Evolutionary conservation across 352 stramenopile genomes (phyloP), one percentile per base, ranked within the genome.

Genomic region (Phytophthora constricta): DNA sequence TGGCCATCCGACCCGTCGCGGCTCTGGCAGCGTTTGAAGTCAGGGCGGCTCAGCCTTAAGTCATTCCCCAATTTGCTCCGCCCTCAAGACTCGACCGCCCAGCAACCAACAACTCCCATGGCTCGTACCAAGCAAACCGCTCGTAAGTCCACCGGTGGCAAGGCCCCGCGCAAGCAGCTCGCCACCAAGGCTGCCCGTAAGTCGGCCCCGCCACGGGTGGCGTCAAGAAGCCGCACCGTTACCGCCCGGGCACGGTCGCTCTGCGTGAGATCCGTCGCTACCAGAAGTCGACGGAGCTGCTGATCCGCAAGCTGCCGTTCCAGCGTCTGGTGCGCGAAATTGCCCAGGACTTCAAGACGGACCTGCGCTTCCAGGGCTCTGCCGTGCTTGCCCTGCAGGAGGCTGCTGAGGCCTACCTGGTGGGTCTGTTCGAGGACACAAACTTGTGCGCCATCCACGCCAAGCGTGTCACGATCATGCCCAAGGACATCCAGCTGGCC

Each of bases 201-300:
- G 88, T 95, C 81, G 52, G 93, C 94, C 11, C 94, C 31, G 86
- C 91, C 43, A 93, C 85, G 1, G 94, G 93, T 64, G 94, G 93
- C 70, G 91, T 98, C 8, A 98, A 98, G 92, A 98, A 98, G 85
- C 93, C 79, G 20, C 76, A 90, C 73, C 83, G 88, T 66, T 95
- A 92, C 82, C 83, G 84, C 46, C 89, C 87, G 2, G 93, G 93
- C 67, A 89, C 95, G 79, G 70, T 85, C 27, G 96, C 96, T n/a
- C 80, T 99, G 19, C 87, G 91, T 81, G 97, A 99, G 77, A 99
- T 99, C 72, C 86, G 97, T 68, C 78, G 86, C 45, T 99, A 98
- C 82, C 98, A 99, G 86, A 91, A 90, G 59, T 97, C 84, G 53
- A 99, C 97, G 10, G 96, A 99, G 65, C 85, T 99, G 20, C 73